A percentile compares a stretch with the other conserved stretches of the same genome.
Evolutionary conservation across 2,329 filamentous ascomycete genomes (phyloP).

Genomic region (Penicillium sp.): DNA sequence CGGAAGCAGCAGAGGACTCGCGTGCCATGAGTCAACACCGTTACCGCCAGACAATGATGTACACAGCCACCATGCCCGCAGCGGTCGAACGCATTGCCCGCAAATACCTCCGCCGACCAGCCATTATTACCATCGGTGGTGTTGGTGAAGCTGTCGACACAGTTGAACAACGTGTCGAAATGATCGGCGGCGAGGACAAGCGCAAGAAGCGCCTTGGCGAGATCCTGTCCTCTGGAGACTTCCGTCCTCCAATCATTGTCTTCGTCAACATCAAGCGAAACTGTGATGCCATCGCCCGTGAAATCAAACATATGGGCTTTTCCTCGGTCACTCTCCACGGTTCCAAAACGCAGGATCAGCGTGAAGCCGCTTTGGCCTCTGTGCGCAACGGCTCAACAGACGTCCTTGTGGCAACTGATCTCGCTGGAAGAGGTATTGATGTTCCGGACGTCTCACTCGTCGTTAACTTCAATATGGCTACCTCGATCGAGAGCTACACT

Average conservation of each 20-base stretch:
- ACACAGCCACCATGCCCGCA: slow-evolving; percentile 96
- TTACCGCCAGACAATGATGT: slow-evolving; percentile 99
- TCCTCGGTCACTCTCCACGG: slow-evolving; percentile 88
- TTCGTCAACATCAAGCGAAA: slow-evolving; percentile 99
- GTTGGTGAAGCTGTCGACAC: slow-evolving; percentile 95
- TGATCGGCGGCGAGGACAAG: slow-evolving; percentile 87
- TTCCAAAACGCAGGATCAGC: slow-evolving; percentile 95
- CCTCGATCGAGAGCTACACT: slow-evolving; percentile 89
- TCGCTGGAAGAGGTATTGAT: slow-evolving; percentile 96
- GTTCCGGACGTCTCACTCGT: slow-evolving; percentile 92
- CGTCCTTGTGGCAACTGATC: slow-evolving; percentile 91
- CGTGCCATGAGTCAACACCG: slow-evolving; percentile 80
- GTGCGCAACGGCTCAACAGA: slow-evolving; percentile 78
- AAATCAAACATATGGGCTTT: slow-evolving; percentile 94
- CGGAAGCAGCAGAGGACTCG: slow-evolving; percentile 84
- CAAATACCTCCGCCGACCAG: slow-evolving; percentile 90
- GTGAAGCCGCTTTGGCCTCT: slow-evolving; percentile 87
- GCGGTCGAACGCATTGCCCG: slow-evolving; percentile 94
- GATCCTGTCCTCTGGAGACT: slow-evolving; percentile 79
- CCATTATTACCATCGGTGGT: slow-evolving; percentile 92
- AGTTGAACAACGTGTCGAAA: slow-evolving; percentile 95
- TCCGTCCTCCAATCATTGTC: slow-evolving; percentile 89
- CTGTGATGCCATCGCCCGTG: slow-evolving; percentile 90
- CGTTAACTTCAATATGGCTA: slow-evolving; percentile 99
- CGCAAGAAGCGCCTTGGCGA: slow-evolving; percentile 94